These are phyloP conservation scores for Rhododendron williamsianum DNA, from an alignment of 148 eudicot species.

Conservation along the genomic window DNA sequence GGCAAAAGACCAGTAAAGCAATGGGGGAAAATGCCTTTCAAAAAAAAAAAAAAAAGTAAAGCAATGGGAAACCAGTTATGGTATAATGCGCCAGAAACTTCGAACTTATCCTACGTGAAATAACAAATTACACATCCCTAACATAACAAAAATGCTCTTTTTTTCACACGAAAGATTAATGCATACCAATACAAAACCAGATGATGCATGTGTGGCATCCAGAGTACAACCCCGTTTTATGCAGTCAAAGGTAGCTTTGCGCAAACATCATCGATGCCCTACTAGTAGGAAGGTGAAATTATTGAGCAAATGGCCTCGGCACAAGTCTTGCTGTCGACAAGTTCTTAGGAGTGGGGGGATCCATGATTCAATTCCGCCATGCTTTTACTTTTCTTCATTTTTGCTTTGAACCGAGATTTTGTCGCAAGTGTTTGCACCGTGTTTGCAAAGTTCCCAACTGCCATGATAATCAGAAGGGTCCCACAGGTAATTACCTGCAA, in stretches of 20 bases:
- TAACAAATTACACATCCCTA: not conserved
- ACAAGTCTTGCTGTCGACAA: conserved; percentile 6
- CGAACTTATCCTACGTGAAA: not conserved
- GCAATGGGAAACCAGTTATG: too few relatives aligned
- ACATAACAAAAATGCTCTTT: conserved; percentile 5
- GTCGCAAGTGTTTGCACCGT: conserved; percentile 44
- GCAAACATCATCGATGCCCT: not conserved
- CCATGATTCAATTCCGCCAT: conserved; percentile 20
- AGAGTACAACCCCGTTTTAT: not conserved
- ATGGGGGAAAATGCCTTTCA: too few relatives aligned
- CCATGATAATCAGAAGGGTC: conserved; percentile 47
- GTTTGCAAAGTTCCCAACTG: conserved; percentile 51
- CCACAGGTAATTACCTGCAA: conserved; percentile 53
- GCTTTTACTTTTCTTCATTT: conserved; percentile 44
- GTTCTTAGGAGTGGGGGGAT: conserved; percentile 18
- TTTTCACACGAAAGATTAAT: not conserved
- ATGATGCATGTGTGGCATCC: not conserved
- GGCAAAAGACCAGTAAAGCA: not conserved
- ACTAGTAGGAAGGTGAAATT: not conserved
- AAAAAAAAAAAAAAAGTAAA: not conserved
- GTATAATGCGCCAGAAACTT: not conserved
- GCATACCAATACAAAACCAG: not conserved
- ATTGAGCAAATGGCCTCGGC: not conserved
- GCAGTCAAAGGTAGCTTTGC: not conserved
- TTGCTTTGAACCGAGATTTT: conserved; percentile 47